Percentiles rank a stretch among this genome's conserved stretches.
Conservation (phyloP, 257 asterid genomes). For the Echium plantagineum region DNA sequence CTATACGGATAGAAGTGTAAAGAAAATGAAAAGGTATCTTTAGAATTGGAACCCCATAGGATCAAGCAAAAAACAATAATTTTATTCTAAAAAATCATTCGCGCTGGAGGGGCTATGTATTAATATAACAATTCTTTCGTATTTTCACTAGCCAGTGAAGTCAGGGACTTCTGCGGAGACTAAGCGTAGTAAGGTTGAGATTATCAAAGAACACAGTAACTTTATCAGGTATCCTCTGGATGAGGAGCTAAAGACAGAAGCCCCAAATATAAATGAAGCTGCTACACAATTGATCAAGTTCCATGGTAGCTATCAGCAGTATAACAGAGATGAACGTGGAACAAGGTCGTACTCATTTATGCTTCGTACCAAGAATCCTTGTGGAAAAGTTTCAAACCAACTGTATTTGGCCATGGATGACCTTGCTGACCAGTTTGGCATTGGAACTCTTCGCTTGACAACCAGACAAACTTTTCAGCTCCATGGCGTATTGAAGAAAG, state of each 20-base stretch:
- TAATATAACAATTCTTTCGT: no score
- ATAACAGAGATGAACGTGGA: conserved; percentile 91
- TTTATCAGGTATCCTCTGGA: conserved; percentile 89
- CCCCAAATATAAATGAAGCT: conserved; percentile 76
- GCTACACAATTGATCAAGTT: conserved; percentile 93
- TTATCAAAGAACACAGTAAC: conserved; percentile 81
- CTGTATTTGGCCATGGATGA: conserved; percentile 89
- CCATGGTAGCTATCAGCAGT: conserved; percentile 97
- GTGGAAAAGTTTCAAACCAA: conserved; percentile 85
- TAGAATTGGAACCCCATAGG: no score
- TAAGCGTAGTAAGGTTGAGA: conserved; percentile 94
- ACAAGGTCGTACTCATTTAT: conserved; percentile 68
- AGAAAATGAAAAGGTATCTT: no score
- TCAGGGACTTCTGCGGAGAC: conserved; percentile 47
- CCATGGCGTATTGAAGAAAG: conserved; percentile 80
- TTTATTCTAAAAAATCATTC: no score
- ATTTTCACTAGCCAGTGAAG: conserved; percentile 61
- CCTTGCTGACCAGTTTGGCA: conserved; percentile 92
- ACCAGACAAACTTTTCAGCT: conserved; percentile 97
- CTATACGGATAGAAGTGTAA: no score
- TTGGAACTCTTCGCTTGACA: conserved; percentile 84
- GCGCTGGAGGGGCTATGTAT: no score
- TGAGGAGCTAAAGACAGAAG: conserved; percentile 71
- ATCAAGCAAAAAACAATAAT: no score
- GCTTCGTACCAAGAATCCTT: conserved; percentile 98